phyloP scores from a whole-genome alignment of 352 stramenopile genomes.

The Peronosclerospora sorghi region DNA sequence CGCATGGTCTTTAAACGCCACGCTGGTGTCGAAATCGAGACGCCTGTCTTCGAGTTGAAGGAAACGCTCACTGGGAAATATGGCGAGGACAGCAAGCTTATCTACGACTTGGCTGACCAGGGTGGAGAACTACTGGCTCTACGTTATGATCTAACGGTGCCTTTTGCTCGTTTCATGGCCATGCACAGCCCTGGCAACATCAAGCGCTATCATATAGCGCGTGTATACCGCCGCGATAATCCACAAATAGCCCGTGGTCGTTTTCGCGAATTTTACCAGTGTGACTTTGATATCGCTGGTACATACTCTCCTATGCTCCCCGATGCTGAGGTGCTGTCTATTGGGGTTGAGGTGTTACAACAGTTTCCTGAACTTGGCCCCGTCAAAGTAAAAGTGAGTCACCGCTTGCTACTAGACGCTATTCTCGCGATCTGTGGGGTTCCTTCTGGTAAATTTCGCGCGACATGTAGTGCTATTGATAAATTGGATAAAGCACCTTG shows the following conservation, averaged over 20 bases:
- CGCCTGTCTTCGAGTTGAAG: conserved; percentile 97
- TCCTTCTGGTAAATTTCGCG: conserved; percentile 93
- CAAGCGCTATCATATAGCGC: conserved; percentile 97
- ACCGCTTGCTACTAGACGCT: conserved; percentile 93
- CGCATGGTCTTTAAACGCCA: conserved; percentile 96
- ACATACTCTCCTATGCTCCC: conserved; percentile 92
- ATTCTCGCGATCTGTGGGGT: conserved; percentile 97
- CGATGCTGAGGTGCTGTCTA: conserved; percentile 93
- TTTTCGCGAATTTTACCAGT: conserved; percentile 99
- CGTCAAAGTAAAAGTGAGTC: conserved; percentile 98
- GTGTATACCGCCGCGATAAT: conserved; percentile 95
- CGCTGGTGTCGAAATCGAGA: conserved; percentile 96
- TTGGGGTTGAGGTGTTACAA: conserved; percentile 88
- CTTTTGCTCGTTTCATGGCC: conserved; percentile 97
- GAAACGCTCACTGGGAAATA: conserved; percentile 99
- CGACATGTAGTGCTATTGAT: conserved; percentile 97
- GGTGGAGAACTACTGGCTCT: conserved; percentile 91
- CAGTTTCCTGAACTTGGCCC: conserved; percentile 75
- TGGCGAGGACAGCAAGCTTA: conserved; percentile 98
- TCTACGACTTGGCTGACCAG: conserved; percentile 98
- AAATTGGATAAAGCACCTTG: conserved; percentile 99
- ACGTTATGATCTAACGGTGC: conserved; percentile 97
- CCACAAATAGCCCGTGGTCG: conserved; percentile 89
- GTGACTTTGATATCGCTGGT: conserved; percentile 97
- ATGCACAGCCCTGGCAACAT: conserved; percentile 96